Base-by-base conservation (phyloP, 345 rosid genomes). In the Citrus hindsii region DNA sequence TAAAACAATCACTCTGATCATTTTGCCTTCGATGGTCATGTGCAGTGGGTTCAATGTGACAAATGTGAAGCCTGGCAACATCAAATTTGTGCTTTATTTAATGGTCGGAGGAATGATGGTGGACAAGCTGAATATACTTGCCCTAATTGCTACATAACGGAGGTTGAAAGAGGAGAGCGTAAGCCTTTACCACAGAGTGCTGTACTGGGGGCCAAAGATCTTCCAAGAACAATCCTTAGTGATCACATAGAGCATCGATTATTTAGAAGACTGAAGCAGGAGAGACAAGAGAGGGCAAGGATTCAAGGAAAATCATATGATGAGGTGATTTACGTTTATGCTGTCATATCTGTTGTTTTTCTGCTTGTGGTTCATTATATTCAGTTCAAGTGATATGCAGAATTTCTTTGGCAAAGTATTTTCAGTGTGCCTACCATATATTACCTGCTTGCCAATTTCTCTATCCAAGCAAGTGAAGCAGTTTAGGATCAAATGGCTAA, bases 31-130 rank as follows among this genome's bases (percentile, higher is more conserved):
- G 21, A 83, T 84, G 58, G 67, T 77, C 77, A 68, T 75, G 24
- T 85, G 85, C 92, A 96, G 98, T 96, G 99, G 99, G 98, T 96
- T 83, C 99, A 96, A 80, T 97, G 99, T 88, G 99, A 97, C 90
- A 97, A 97, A 81, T 97, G 99, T 84, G 98, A 97, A 84, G 92
- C 93, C 40, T 97, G 99, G 99, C 99, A 97, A 86, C 99, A 97
- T 87, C 99, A 97, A 81, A 97, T 97, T 55, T 97, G 99, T 83
- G 97, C 98, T 82, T 82, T 97, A 76, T 97, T 97, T 85, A 97
- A 97, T 87, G 98, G 99, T 75, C 85, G 98, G 82, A 87, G 98
- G 86, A 97, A 97, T 89, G 99, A 97, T 68, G 99, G 99, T 67
- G 99, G 99, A 32, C 98, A 94, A 85, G 99, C 99, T 84, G 99